These are phyloP conservation scores for Eleusine indica DNA, from an alignment of 176 grass and related monocot genomes.

Conservation along the genomic window DNA sequence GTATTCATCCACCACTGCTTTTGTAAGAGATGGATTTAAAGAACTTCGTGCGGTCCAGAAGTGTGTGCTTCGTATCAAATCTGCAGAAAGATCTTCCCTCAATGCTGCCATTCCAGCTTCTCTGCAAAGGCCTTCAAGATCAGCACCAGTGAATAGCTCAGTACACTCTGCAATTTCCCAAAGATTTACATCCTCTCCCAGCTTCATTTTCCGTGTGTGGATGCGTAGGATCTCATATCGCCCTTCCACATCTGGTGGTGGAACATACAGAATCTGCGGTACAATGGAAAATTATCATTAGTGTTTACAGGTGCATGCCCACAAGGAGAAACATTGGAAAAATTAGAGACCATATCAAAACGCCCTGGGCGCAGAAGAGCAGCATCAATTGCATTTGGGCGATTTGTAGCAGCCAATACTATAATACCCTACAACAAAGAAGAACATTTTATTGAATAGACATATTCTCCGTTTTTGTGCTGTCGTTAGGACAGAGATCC, in stretches of 20 bases:
- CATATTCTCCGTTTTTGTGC: background rate
- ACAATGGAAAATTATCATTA: constrained; percentile 17
- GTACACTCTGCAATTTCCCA: constrained; percentile 54
- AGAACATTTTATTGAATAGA: background rate
- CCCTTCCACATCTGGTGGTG: constrained; percentile 69
- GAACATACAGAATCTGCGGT: constrained; percentile 79
- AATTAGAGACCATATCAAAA: constrained; percentile 69
- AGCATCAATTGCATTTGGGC: constrained; percentile 76
- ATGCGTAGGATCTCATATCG: constrained; percentile 73
- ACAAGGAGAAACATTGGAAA: background rate
- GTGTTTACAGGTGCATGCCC: constrained; percentile 1
- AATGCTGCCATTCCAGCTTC: constrained; percentile 80
- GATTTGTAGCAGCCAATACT: constrained; percentile 88
- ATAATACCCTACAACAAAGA: constrained; percentile 72
- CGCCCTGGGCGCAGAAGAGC: constrained; percentile 79
- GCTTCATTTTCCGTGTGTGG: constrained; percentile 74
- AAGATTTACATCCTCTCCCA: constrained; percentile 77
- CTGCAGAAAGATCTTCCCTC: constrained; percentile 64
- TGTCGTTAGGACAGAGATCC: no score
- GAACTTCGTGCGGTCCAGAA: constrained; percentile 61
- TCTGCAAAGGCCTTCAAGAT: constrained; percentile 81
- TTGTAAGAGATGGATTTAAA: constrained; percentile 64
- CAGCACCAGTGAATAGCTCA: constrained; percentile 76
- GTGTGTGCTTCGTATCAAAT: constrained; percentile 43
- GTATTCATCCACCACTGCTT: constrained; percentile 67